These are phyloP conservation scores for Phaeodactylum tricornutum DNA, from an alignment of 108 stramenopile genomes.

Conservation along the genomic window DNA sequence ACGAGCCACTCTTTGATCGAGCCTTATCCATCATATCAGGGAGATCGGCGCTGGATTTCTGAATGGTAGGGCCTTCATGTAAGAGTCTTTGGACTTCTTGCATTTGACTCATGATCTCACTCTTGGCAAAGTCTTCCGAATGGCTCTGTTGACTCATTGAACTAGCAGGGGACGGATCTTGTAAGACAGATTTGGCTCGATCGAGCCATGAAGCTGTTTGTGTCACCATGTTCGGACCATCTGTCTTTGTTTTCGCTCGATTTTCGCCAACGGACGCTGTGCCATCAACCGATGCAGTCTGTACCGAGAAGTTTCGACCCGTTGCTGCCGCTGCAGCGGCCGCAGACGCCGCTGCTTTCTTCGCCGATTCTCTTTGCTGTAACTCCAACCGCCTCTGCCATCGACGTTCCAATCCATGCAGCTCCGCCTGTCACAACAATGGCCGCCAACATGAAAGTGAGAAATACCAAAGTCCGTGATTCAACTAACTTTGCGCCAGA, in stretches of 20 bases:
- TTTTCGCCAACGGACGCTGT: neutral
- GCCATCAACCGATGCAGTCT: neutral
- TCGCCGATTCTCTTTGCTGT: conserved; percentile 60
- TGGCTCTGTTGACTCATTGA: no score
- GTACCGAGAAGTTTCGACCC: neutral
- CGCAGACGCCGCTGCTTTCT: conserved; percentile 55
- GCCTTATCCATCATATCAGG: conserved; percentile 10
- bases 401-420: conserved; percentile 47
- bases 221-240: conserved; percentile 14
- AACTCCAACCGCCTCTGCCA: conserved; percentile 67
- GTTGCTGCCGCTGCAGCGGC: conserved; percentile 39
- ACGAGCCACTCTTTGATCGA: neutral
- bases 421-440: conserved; percentile 37
- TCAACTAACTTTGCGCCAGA: neutral
- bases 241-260: neutral
- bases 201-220: conserved; percentile 69
- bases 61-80: conserved; percentile 55
- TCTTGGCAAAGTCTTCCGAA: neutral
- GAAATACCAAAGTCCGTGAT: neutral
- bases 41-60: conserved; percentile 33
- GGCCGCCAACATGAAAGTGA: neutral
- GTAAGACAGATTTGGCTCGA: conserved; percentile 46
- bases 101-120: conserved; percentile 51
- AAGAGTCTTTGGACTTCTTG: conserved; percentile 55
- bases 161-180: conserved; percentile 4